These are phyloP conservation scores for Trapa incisa DNA, from an alignment of 345 rosid genomes.

Conservation along the genomic window DNA sequence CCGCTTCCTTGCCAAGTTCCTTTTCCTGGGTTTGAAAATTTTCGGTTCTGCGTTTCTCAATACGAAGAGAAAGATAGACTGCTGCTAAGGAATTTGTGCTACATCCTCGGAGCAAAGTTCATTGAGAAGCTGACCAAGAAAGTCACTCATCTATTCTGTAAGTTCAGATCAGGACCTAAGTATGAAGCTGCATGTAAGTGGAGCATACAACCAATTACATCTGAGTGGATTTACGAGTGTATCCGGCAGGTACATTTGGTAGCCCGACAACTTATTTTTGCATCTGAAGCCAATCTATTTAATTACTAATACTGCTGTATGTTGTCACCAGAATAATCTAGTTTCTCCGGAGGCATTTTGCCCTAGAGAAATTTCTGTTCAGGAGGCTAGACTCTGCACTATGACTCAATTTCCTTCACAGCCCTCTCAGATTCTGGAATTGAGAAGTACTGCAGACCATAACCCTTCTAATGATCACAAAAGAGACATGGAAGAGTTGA, in stretches of 20 bases:
- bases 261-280: not conserved
- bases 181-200: conserved; percentile 69
- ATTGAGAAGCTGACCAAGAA: conserved; percentile 48
- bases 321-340: conserved; percentile 47
- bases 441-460: conserved; percentile 16
- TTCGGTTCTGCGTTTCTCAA: conserved; percentile 75
- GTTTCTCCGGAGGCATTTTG: conserved; percentile 43
- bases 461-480: conserved; percentile 16
- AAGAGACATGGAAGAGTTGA: conserved; percentile 21
- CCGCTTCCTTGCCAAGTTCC: conserved; percentile 82
- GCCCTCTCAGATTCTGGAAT: conserved; percentile 34
- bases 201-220: conserved; percentile 50
- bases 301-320: not conserved
- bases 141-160: conserved; percentile 83
- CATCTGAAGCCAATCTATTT: not conserved
- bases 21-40: conserved; percentile 64
- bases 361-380: conserved; percentile 65
- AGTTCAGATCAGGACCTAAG: conserved; percentile 56
- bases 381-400: conserved; percentile 50
- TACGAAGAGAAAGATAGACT: conserved; percentile 59
- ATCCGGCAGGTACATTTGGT: conserved; percentile 52
- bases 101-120: conserved; percentile 70
- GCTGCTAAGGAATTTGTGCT: conserved; percentile 69
- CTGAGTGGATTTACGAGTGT: conserved; percentile 87
- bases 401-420: conserved; percentile 70